Conservation (phyloP, 2,329 filamentous ascomycete genomes). For the Huntiella abstrusa region DNA sequence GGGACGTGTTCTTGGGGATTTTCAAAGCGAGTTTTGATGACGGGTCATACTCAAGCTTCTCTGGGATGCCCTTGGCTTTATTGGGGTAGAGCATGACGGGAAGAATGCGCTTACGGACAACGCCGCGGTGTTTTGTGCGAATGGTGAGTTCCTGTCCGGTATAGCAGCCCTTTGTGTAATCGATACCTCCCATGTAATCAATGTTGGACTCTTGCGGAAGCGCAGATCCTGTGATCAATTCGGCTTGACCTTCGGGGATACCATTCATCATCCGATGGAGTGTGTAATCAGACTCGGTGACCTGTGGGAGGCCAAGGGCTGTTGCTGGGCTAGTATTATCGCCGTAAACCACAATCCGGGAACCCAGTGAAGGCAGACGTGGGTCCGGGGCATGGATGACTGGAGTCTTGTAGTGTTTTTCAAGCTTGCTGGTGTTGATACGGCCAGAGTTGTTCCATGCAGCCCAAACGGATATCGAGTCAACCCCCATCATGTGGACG, state of each 20-base stretch:
- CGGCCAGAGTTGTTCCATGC: constrained; percentile 37
- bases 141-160: constrained; percentile 94
- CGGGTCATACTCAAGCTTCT: constrained; percentile 29
- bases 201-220: constrained; percentile 81
- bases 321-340: constrained; percentile 5
- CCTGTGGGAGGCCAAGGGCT: neutral
- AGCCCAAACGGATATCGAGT: constrained; percentile 52
- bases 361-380: constrained; percentile 36
- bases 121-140: constrained; percentile 80
- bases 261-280: constrained; percentile 63
- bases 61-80: constrained; percentile 18
- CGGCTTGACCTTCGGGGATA: constrained; percentile 65
- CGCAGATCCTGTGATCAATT: constrained; percentile 52
- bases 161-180: constrained; percentile 94
- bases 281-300: constrained; percentile 32
- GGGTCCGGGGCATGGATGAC: constrained; percentile 28
- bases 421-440: constrained; percentile 1
- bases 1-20: constrained; percentile 28
- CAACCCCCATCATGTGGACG: constrained; percentile 44
- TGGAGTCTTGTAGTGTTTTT: neutral
- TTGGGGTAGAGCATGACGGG: constrained; percentile 55
- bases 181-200: constrained; percentile 67
- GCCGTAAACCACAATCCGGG: constrained; percentile 23
- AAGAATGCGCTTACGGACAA: constrained; percentile 77
- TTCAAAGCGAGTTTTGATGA: constrained; percentile 17